Percentiles rank a stretch among this genome's conserved stretches.
phyloP scores from a whole-genome alignment of 2,329 filamentous ascomycete genomes.

The Calonectria ilicicola region DNA sequence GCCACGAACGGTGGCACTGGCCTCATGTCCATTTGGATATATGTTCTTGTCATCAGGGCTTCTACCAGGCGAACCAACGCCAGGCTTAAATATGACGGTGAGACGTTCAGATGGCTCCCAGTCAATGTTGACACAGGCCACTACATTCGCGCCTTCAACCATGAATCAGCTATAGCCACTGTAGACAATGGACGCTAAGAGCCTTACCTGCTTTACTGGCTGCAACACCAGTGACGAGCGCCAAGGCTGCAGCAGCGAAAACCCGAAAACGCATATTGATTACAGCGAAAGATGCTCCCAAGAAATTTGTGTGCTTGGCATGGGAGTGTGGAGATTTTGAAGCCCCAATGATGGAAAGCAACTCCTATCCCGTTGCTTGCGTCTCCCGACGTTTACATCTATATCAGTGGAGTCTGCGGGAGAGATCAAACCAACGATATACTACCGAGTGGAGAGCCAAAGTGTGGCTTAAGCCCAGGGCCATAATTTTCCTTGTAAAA shows the following conservation, averaged over 20 bases:
- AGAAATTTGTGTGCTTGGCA: not conserved
- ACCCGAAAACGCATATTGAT: not conserved
- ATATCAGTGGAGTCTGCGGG: not conserved
- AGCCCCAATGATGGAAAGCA: not conserved
- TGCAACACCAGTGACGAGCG: not conserved
- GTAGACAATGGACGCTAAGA: not conserved
- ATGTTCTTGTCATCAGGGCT: not conserved
- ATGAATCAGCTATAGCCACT: not conserved
- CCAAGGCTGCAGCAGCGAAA: not conserved
- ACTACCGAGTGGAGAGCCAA: not conserved
- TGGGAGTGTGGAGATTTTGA: not conserved
- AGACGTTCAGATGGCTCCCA: not conserved
- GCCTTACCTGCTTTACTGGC: not conserved
- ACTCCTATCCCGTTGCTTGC: not conserved
- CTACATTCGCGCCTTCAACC: not conserved
- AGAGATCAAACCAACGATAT: not conserved
- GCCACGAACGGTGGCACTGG: not conserved
- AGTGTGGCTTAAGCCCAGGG: too few species aligned
- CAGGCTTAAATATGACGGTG: not conserved
- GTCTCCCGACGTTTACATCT: not conserved
- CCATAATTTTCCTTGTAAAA: not conserved
- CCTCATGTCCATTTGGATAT: not conserved
- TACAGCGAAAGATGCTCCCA: not conserved
- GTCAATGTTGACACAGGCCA: not conserved
- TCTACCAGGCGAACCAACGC: not conserved